These are phyloP conservation scores for Fusarium sororula DNA, from an alignment of 2,329 filamentous ascomycete species.

Conservation along the genomic window DNA sequence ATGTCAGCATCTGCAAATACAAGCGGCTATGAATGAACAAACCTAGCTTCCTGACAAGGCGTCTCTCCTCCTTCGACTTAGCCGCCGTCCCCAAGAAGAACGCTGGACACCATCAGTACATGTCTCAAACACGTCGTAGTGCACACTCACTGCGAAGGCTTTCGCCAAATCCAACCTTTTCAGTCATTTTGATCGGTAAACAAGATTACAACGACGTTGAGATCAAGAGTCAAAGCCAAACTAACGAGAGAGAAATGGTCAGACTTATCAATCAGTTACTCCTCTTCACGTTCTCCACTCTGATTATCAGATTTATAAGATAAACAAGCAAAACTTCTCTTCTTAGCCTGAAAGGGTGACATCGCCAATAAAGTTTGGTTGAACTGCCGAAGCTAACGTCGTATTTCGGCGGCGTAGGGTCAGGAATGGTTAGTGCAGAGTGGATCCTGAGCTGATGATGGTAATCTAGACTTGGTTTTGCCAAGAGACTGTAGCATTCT, in stretches of 20 bases:
- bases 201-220: neutral
- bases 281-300: neutral
- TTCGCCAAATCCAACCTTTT: neutral
- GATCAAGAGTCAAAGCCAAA: neutral
- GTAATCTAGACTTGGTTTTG: neutral
- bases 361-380: neutral
- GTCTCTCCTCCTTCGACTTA: conserved; percentile 38
- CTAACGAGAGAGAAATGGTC: neutral
- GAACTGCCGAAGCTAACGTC: neutral
- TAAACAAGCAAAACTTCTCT: neutral
- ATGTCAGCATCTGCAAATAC: neutral
- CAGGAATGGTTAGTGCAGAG: neutral
- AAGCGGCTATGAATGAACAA: accelerated
- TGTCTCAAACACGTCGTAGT: accelerated
- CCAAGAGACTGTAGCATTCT: neutral
- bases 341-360: neutral
- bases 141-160: neutral
- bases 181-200: neutral
- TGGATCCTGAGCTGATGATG: neutral
- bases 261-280: neutral
- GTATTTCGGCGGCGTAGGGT: neutral
- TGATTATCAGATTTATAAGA: conserved; percentile 26
- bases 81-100: conserved; percentile 23
- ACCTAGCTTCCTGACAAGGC: conserved; percentile 45
- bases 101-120: neutral